phyloP scores from a whole-genome alignment of 176 grass and related monocot species.

The Oryza australiensis region DNA sequence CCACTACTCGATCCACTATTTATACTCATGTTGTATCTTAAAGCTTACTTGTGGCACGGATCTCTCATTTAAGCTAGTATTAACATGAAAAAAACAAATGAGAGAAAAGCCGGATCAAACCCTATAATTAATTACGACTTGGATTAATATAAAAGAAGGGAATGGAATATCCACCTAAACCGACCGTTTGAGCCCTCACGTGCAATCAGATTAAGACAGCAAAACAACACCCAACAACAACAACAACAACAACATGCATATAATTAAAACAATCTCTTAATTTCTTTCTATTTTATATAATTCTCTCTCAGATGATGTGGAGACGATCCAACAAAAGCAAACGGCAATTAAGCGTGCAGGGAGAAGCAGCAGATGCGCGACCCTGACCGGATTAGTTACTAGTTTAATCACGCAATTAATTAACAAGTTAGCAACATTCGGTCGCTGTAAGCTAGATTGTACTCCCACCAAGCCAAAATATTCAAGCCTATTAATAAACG shows the following conservation, averaged over 20 bases:
- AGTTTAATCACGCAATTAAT: neutral
- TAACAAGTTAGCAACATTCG: neutral
- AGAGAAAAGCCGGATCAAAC: neutral
- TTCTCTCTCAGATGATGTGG: too few relatives aligned
- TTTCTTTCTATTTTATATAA: too few relatives aligned
- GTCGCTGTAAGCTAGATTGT: neutral
- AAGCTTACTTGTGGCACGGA: neutral
- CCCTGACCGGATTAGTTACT: neutral
- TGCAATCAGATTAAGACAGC: constrained; percentile 5
- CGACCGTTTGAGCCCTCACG: constrained; percentile 32
- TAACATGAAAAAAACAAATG: neutral
- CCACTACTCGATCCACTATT: neutral
- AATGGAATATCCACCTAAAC: neutral
- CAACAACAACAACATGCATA: neutral
- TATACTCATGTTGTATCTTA: neutral
- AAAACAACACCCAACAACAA: neutral
- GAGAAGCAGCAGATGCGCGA: neutral
- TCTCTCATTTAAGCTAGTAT: too few relatives aligned
- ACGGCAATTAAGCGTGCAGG: neutral
- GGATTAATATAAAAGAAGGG: neutral
- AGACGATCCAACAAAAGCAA: neutral
- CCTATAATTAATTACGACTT: neutral
- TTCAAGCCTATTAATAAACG: too few relatives aligned
- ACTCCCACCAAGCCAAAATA: too few relatives aligned
- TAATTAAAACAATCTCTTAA: neutral